These are phyloP conservation scores for Talaromyces sp. DNA, from an alignment of 2,329 filamentous ascomycete species.

Conservation along the genomic window DNA sequence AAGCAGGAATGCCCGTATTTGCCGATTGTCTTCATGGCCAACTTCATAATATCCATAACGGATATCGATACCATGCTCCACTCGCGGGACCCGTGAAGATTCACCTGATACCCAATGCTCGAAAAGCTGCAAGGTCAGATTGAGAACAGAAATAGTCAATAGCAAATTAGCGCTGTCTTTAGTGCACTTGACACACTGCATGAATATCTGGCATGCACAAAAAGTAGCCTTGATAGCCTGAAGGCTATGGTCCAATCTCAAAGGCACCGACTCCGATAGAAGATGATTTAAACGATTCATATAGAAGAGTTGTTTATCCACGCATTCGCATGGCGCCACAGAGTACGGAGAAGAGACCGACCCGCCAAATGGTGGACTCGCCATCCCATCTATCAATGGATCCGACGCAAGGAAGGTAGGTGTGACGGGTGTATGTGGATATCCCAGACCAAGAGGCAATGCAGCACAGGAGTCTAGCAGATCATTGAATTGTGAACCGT, in stretches of 20 bases:
- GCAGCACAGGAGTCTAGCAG: slow-evolving; percentile 18
- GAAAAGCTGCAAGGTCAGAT: slow-evolving; percentile 34
- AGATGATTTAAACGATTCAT: slow-evolving; percentile 36
- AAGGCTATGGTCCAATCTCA: slow-evolving; percentile 37
- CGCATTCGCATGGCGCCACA: slow-evolving; percentile 32
- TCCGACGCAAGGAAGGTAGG: slow-evolving; percentile 35
- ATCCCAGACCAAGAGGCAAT: slow-evolving; percentile 22
- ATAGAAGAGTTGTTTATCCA: slow-evolving; percentile 33
- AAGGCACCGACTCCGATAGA: slow-evolving; percentile 25
- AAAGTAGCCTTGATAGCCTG: slow-evolving; percentile 35
- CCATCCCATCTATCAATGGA: slow-evolving; percentile 28
- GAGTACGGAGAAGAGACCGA: slow-evolving; percentile 27
- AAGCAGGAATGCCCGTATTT: slow-evolving; percentile 32
- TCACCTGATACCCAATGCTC: slow-evolving; percentile 35
- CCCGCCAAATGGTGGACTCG: slow-evolving; percentile 32
- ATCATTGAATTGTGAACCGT: slow-evolving; percentile 21
- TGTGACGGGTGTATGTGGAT: slow-evolving; percentile 33
- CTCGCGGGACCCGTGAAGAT: slow-evolving; percentile 12
- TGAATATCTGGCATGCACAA: slow-evolving; percentile 31
- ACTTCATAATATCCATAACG: slow-evolving; percentile 38
- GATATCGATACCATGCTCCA: slow-evolving; percentile 21
- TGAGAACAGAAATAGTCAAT: slow-evolving; percentile 34
- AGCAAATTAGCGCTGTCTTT: slow-evolving; percentile 35
- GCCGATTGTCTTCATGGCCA: slow-evolving; percentile 30
- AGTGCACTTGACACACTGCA: slow-evolving; percentile 33